Conservation (phyloP, 2,329 filamentous ascomycete species). For the Alternaria panax region DNA sequence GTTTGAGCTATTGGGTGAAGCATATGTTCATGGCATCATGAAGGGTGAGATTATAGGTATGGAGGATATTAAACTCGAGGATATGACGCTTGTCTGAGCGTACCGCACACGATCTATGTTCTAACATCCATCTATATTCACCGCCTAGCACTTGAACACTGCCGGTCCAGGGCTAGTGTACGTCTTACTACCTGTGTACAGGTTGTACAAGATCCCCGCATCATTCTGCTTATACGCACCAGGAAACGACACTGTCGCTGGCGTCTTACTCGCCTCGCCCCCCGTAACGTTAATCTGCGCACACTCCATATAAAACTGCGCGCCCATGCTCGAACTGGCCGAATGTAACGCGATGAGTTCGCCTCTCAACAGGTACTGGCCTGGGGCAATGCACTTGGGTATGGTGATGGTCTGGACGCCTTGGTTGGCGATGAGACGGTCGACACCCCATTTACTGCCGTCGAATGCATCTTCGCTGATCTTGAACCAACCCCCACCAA, state of each 20-base stretch:
- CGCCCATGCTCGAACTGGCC: conserved; percentile 37
- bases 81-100: conserved; percentile 22
- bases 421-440: conserved; percentile 48
- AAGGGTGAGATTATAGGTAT: conserved; percentile 24
- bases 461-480: conserved; percentile 47
- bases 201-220: conserved; percentile 41
- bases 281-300: conserved; percentile 46
- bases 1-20: conserved; percentile 31
- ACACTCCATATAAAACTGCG: conserved; percentile 54
- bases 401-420: conserved; percentile 54
- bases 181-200: conserved; percentile 40
- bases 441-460: conserved; percentile 45
- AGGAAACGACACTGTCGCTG: conserved; percentile 38
- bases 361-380: conserved; percentile 52
- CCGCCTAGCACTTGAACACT: conserved; percentile 60
- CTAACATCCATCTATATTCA: no score
- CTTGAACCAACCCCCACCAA: conserved; percentile 36
- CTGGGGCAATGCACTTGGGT: conserved; percentile 47
- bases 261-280: conserved; percentile 36
- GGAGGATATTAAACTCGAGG: conserved; percentile 11
- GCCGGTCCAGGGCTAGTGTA: conserved; percentile 61
- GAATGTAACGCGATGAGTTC: conserved; percentile 56
- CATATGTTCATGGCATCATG: conserved; percentile 36
- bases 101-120: background rate
- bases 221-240: conserved; percentile 45